Conservation (phyloP, 2,329 filamentous ascomycete genomes). For the Clonostachys chloroleuca region DNA sequence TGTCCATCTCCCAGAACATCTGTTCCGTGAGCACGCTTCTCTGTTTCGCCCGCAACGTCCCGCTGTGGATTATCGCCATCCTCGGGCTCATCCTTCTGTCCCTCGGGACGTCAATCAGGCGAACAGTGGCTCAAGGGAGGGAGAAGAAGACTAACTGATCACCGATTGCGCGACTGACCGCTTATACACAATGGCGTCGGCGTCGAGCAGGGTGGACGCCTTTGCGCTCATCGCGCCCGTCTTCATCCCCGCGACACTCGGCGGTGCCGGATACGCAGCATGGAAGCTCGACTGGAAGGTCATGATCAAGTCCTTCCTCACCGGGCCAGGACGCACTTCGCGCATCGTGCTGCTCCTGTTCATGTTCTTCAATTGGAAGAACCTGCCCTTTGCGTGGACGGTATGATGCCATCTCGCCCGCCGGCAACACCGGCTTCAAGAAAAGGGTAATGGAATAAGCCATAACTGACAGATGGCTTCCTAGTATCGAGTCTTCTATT, state of each 20-base stretch:
- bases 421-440: background rate
- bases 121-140: too few species aligned
- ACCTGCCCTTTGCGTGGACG: conserved; percentile 71
- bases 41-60: conserved; percentile 30
- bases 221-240: conserved; percentile 28
- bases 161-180: background rate
- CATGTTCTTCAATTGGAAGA: conserved; percentile 66
- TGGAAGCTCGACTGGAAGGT: conserved; percentile 36
- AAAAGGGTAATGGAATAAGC: background rate
- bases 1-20: conserved; percentile 1
- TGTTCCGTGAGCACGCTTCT: conserved; percentile 32
- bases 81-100: conserved; percentile 5
- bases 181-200: conserved; percentile 21
- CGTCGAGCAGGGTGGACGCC: conserved; percentile 21
- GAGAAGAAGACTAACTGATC: background rate
- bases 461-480: background rate
- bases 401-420: conserved; percentile 29
- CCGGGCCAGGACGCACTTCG: conserved; percentile 47
- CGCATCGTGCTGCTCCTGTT: conserved; percentile 51
- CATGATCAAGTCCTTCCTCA: conserved; percentile 38
- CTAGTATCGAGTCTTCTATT: conserved; percentile 54
- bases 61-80: conserved; percentile 36
- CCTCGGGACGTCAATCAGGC: background rate
- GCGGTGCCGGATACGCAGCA: conserved; percentile 40
- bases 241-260: conserved; percentile 33